phyloP scores from a whole-genome alignment of 176 grass and related monocot species.

The Bothriochloa decipiens region DNA sequence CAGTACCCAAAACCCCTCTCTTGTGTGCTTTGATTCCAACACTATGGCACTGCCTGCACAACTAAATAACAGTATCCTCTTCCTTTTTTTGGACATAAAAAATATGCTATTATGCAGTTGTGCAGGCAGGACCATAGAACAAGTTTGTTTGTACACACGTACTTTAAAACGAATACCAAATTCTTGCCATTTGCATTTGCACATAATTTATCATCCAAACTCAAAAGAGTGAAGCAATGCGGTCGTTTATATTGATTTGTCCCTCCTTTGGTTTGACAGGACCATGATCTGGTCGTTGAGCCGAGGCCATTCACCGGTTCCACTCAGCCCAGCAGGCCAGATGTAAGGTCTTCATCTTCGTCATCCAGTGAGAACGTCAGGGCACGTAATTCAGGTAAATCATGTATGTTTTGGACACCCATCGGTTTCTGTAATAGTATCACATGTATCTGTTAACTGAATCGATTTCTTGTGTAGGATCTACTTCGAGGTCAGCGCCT shows the following conservation, averaged over 20 bases:
- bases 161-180: not conserved
- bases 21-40: too few species aligned
- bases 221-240: not conserved
- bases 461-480: constrained; percentile 47
- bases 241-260: not conserved
- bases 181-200: not conserved
- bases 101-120: not conserved
- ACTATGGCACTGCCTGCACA: too few species aligned
- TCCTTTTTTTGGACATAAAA: too few species aligned
- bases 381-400: constrained; percentile 66
- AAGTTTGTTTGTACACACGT: not conserved
- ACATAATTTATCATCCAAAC: not conserved
- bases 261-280: constrained; percentile 41
- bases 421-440: not conserved
- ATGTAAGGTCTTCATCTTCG: constrained; percentile 61
- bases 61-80: too few species aligned
- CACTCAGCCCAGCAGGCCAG: constrained; percentile 50
- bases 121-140: not conserved
- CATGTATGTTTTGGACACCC: not conserved
- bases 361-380: constrained; percentile 52
- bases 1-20: too few species aligned
- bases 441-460: constrained; percentile 20
- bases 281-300: constrained; percentile 73
- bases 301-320: constrained; percentile 58
- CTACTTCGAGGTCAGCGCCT: constrained; percentile 49